Conservation (phyloP, 2,329 filamentous ascomycete genomes). For the Lachnellula suecica region DNA sequence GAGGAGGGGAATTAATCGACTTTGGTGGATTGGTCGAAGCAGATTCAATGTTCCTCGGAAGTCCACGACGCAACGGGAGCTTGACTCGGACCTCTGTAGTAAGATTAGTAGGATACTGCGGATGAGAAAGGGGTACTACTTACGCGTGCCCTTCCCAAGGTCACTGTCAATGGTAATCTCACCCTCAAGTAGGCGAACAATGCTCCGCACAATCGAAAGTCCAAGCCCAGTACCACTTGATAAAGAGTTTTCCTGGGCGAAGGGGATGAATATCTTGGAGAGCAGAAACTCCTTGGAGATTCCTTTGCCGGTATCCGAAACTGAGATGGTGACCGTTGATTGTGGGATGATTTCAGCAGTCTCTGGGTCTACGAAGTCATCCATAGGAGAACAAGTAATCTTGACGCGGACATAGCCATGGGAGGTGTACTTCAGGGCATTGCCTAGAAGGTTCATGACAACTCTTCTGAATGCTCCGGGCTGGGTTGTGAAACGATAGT, state of each 20-base stretch:
- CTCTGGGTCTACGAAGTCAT: constrained; percentile 20
- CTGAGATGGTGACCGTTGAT: constrained; percentile 56
- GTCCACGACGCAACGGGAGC: constrained; percentile 30
- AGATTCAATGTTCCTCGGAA: constrained; percentile 22
- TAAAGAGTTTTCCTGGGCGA: constrained; percentile 62
- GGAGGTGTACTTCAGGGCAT: constrained; percentile 62
- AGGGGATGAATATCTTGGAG: constrained; percentile 60
- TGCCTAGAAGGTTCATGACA: constrained; percentile 64
- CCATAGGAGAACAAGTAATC: constrained; percentile 26
- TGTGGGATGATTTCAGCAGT: constrained; percentile 21
- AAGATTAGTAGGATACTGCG: constrained; percentile 10
- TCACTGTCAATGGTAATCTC: constrained; percentile 58
- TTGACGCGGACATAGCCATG: constrained; percentile 49
- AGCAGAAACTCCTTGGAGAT: constrained; percentile 65
- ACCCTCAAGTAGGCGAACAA: constrained; percentile 60
- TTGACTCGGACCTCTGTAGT: constrained; percentile 30
- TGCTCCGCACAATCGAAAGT: constrained; percentile 61
- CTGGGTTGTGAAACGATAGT: constrained; percentile 46
- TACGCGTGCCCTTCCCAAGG: constrained; percentile 53
- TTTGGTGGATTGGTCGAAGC: constrained; percentile 14
- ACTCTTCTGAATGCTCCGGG: constrained; percentile 51
- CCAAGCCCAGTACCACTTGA: constrained; percentile 63
- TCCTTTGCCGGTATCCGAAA: constrained; percentile 71
- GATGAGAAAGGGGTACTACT: constrained; percentile 26
- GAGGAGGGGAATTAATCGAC: constrained; percentile 18